Conservation (phyloP, 2,329 filamentous ascomycete species). For the Zymoseptoria brevis region DNA sequence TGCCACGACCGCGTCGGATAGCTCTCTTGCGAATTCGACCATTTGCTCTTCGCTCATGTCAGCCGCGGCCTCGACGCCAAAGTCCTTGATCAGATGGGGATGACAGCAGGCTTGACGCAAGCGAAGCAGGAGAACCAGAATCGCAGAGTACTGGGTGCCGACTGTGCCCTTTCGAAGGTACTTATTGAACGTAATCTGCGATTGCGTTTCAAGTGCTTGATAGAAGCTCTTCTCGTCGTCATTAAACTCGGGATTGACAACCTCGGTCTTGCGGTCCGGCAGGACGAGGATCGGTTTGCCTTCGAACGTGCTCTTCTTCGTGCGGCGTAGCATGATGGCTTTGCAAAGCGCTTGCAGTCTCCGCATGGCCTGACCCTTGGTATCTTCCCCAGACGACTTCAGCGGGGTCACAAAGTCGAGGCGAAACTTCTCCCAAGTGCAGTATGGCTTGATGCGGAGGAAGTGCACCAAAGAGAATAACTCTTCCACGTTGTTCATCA, state of each 20-base stretch:
- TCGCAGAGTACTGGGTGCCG: conserved; percentile 66
- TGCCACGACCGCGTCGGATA: conserved; percentile 54
- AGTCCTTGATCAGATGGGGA: conserved; percentile 61
- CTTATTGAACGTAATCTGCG: conserved; percentile 65
- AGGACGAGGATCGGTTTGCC: conserved; percentile 66
- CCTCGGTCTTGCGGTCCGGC: conserved; percentile 55
- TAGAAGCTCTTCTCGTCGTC: conserved; percentile 61
- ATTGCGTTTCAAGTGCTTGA: conserved; percentile 55
- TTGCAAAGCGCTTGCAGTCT: conserved; percentile 69
- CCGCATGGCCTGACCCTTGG: conserved; percentile 49
- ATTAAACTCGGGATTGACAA: conserved; percentile 57
- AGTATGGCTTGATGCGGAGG: conserved; percentile 68
- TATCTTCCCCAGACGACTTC: conserved; percentile 32
- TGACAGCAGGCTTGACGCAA: conserved; percentile 78
- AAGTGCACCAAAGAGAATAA: conserved; percentile 72
- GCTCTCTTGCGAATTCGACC: conserved; percentile 52
- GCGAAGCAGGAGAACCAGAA: conserved; percentile 70
- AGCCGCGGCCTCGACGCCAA: conserved; percentile 45
- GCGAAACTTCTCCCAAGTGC: conserved; percentile 55
- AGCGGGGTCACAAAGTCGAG: conserved; percentile 48
- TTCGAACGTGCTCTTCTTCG: conserved; percentile 70
- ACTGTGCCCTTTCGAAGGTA: conserved; percentile 63
- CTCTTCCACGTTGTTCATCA: conserved; percentile 80
- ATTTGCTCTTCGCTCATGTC: conserved; percentile 49
- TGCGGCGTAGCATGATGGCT: conserved; percentile 72